A percentile compares a stretch with the other conserved stretches of the same genome.
These are phyloP conservation scores for Phytophthora meadii DNA, from an alignment of 352 stramenopile genomes.

Conservation along the genomic window DNA sequence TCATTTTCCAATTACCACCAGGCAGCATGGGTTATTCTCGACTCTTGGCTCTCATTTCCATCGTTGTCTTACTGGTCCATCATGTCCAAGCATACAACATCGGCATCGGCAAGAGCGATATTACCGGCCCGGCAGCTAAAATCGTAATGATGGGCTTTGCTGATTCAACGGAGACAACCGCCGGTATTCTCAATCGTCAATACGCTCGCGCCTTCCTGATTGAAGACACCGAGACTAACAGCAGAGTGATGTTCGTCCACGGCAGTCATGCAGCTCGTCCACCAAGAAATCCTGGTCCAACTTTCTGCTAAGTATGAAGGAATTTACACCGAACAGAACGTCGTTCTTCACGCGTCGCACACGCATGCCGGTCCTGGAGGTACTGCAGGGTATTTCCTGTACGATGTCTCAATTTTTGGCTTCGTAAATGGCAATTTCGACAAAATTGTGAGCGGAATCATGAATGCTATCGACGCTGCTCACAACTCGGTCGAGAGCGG, in stretches of 20 bases:
- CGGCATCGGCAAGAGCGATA: slow-evolving; percentile 67
- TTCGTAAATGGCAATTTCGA: slow-evolving; percentile 69
- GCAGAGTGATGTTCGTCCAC: slow-evolving; percentile 55
- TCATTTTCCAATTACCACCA: too few species aligned
- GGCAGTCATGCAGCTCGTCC: slow-evolving; percentile 59
- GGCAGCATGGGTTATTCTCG: too few species aligned
- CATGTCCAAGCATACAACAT: slow-evolving; percentile 41
- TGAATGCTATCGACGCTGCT: slow-evolving; percentile 62
- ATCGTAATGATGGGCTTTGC: slow-evolving; percentile 78
- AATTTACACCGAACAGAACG: slow-evolving; percentile 65
- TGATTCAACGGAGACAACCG: slow-evolving; percentile 42
- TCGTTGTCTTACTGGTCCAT: background rate
- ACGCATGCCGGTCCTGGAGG: slow-evolving; percentile 81
- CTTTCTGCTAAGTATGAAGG: slow-evolving; percentile 45
- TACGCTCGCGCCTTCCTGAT: slow-evolving; percentile 74
- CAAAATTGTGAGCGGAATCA: slow-evolving; percentile 68
- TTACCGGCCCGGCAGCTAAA: slow-evolving; percentile 63
- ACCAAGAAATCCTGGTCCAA: slow-evolving; percentile 58
- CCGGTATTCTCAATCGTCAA: slow-evolving; percentile 68
- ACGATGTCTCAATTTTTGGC: slow-evolving; percentile 56
- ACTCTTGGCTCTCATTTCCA: background rate
- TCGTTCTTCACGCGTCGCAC: slow-evolving; percentile 80
- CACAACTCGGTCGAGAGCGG: slow-evolving; percentile 57
- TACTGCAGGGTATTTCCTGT: slow-evolving; percentile 79
- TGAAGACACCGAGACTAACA: slow-evolving; percentile 37